Percentiles rank a stretch among this genome's conserved stretches.
Evolutionary conservation across 768 basidiomycete species (phyloP).

Genomic region (Suillus sp.): DNA sequence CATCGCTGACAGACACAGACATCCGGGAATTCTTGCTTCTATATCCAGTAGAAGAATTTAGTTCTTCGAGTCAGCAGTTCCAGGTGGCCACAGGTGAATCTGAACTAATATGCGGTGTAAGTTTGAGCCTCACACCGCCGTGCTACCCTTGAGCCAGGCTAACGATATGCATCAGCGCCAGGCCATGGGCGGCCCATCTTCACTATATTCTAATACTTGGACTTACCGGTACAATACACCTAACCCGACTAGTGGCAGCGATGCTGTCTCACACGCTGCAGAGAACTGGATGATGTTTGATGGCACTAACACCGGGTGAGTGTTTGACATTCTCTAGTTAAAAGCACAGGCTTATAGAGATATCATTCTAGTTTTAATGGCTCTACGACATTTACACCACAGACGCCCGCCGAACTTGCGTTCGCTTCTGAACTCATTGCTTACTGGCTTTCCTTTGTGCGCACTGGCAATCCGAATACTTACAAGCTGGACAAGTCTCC

Average conservation of each 20-base stretch:
- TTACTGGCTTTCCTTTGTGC: conserved; percentile 69
- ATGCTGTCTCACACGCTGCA: conserved; percentile 49
- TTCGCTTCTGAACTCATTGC: conserved; percentile 63
- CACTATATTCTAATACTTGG: conserved; percentile 41
- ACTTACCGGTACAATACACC: conserved; percentile 64
- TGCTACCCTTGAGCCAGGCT: not conserved
- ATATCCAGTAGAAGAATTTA: conserved; percentile 48
- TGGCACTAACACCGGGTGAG: conserved; percentile 62
- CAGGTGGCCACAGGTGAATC: conserved; percentile 54
- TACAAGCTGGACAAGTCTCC: conserved; percentile 55
- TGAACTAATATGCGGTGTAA: conserved; percentile 53
- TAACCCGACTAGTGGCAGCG: conserved; percentile 43
- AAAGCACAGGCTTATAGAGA: not conserved
- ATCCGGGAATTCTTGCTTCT: conserved; percentile 39
- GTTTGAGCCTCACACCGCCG: conserved; percentile 22
- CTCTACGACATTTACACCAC: conserved; percentile 48
- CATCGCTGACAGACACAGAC: conserved; percentile 43
- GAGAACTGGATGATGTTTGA: conserved; percentile 74
- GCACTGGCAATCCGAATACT: conserved; percentile 55
- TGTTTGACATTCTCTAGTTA: not conserved
- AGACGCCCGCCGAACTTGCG: conserved; percentile 47
- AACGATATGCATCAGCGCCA: conserved; percentile 38
- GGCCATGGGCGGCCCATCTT: conserved; percentile 48
- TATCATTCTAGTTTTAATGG: conserved; percentile 47
- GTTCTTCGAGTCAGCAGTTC: conserved; percentile 42